phyloP scores from a whole-genome alignment of 1,284 basidiomycete genomes.

The Boletus smithii region DNA sequence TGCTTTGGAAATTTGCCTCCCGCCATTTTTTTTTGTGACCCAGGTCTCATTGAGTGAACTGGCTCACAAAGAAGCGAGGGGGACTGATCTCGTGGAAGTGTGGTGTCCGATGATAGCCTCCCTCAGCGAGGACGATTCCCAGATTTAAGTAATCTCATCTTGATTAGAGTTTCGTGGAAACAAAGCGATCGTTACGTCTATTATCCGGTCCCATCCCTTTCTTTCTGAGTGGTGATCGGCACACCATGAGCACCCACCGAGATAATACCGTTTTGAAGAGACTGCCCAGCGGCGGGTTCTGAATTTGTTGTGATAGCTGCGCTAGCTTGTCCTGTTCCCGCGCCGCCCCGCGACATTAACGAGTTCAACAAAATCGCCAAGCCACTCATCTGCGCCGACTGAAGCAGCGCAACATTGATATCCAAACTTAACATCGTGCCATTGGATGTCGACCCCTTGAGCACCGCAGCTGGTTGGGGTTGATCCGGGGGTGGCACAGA shows the following conservation, averaged over 20 bases:
- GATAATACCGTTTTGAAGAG: conserved; percentile 19
- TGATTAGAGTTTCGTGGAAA: conserved; percentile 14
- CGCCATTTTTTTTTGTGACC: conserved; percentile 37
- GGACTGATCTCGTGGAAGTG: neutral
- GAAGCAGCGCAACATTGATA: conserved; percentile 68
- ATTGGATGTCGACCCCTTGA: conserved; percentile 64
- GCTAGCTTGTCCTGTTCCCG: conserved; percentile 22
- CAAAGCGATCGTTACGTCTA: conserved; percentile 20
- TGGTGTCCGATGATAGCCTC: neutral
- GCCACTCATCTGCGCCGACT: conserved; percentile 69
- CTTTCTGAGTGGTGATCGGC: conserved; percentile 16
- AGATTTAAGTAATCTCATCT: conserved; percentile 1
- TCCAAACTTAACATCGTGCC: conserved; percentile 69
- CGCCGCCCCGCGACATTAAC: conserved; percentile 43
- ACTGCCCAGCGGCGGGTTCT: conserved; percentile 13
- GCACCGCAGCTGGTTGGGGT: conserved; percentile 62
- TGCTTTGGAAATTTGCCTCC: neutral
- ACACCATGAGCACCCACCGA: conserved; percentile 5
- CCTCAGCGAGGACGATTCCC: neutral
- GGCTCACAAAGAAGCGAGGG: neutral
- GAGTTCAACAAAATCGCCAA: conserved; percentile 67
- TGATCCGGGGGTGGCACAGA: conserved; percentile 54
- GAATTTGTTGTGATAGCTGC: conserved; percentile 7
- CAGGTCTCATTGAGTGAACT: neutral
- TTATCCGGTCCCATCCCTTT: conserved; percentile 25